Evolutionary conservation across 371 early-diverging fungal species (phyloP), one percentile per base, ranked within the genome.

Genomic region (Haplosporangium sp.): DNA sequence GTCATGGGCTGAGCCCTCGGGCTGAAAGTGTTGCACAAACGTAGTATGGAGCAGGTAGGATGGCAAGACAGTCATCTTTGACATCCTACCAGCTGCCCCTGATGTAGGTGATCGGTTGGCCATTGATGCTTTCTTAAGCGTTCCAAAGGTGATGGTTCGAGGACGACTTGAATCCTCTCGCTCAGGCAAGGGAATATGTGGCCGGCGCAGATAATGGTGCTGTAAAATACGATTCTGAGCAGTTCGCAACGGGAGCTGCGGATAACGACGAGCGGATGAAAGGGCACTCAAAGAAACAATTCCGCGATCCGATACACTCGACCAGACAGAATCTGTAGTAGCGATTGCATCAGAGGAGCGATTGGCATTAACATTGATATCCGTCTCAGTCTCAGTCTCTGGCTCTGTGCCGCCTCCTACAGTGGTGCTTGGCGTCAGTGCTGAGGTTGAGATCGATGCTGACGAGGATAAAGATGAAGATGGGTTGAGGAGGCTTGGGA

Each of bases 81-180:
- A 72, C 51, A 62, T 64, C 48, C 64, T 79, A 8, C 48, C 55
- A 8, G 36, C 12, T 6, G 42, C 18, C 1, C 29, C 43, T 5
- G 62, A 16, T 2, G 67, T 59, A 42, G 50, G 45, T 16, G 46
- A 3, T 12, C 55, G 58, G 20, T 57, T 55, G 14, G 73, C 41
- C 73, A 72, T 72, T 38, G 79, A 79, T 18, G 79, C 73, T 54
- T 72, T 79, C 59, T 79, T 79, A 12, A 79, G 66, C 1, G 79
- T 72, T 42, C 79, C 79, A 59, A 79, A 79, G 13, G 73, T 79
- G 37, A 79, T 79, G 21, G 68, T 38, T 4, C 69, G 64, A 9
- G 69, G 58, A 43, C 62, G 68, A 21, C 70, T 66, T 4, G 76
- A 62, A 16, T 75, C 76, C 45, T 75, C 75, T 1, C 74, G 74